Percentiles rank a stretch among this genome's conserved stretches.
Conservation (phyloP, 2,329 filamentous ascomycete genomes). For the Fusarium newnesense region DNA sequence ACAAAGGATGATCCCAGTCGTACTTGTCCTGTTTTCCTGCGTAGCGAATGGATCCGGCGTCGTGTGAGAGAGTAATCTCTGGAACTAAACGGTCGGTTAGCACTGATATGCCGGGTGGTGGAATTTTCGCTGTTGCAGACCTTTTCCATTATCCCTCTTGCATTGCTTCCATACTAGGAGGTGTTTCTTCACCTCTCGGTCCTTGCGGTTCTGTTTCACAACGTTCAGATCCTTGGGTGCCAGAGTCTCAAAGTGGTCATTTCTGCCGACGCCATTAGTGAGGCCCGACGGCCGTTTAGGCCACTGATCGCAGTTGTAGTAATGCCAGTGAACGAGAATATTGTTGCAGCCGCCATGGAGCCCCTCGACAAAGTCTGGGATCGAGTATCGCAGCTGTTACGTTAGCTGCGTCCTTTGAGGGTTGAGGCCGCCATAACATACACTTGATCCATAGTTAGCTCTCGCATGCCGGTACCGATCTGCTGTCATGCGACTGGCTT, state of each 20-base stretch:
- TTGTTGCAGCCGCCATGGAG: conserved; percentile 59
- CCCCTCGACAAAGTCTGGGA: conserved; percentile 54
- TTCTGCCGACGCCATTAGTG: conserved; percentile 12
- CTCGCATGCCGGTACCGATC: conserved; percentile 57
- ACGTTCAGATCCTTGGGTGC: conserved; percentile 47
- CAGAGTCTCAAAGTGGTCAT: conserved; percentile 46
- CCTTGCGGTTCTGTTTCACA: conserved; percentile 45
- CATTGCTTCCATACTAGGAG: conserved; percentile 41
- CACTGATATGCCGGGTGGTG: not conserved
- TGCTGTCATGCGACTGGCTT: conserved; percentile 52
- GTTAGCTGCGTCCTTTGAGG: not conserved
- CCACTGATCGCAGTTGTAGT: conserved; percentile 54
- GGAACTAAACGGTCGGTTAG: conserved; percentile 21
- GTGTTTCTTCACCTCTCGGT: conserved; percentile 38
- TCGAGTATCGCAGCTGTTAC: conserved; percentile 50
- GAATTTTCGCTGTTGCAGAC: conserved; percentile 4
- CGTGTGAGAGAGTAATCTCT: not conserved
- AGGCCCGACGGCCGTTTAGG: conserved; percentile 41
- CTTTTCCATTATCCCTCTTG: conserved; percentile 37
- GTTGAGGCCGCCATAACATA: conserved; percentile 9
- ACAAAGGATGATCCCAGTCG: conserved; percentile 55
- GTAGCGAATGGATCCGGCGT: conserved; percentile 20
- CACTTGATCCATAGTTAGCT: conserved; percentile 48
- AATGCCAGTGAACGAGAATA: conserved; percentile 62
- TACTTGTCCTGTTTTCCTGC: conserved; percentile 40